Evolutionary conservation across 139 green algal genomes (phyloP).

Genomic region (Chlamydomonas eustigma): DNA sequence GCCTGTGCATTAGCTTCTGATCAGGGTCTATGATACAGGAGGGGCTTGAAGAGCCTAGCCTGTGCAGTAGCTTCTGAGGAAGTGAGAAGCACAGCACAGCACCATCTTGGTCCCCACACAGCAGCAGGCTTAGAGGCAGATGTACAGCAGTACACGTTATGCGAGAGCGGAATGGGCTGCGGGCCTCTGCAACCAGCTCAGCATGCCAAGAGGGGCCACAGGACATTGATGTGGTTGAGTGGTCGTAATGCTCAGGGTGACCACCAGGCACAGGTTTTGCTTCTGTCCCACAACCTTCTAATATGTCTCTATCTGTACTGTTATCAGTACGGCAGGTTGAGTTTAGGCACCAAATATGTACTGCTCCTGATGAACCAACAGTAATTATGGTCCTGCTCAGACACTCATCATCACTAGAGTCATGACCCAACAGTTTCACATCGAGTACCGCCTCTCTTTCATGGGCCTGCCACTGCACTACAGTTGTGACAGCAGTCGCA

Average conservation of each 20-base stretch:
- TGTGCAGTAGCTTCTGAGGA: not conserved
- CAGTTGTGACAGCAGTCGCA: not conserved
- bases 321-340: too few relatives aligned
- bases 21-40: too few relatives aligned
- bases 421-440: not conserved
- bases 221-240: too few relatives aligned
- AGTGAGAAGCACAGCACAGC: constrained; percentile 14
- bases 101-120: constrained; percentile 28
- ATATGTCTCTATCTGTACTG: too few relatives aligned
- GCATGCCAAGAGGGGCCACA: not conserved
- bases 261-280: not conserved
- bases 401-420: too few relatives aligned
- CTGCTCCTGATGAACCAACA: not conserved
- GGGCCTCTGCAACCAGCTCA: constrained; percentile 4
- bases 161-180: constrained; percentile 5
- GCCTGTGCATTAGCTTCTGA: too few relatives aligned
- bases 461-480: not conserved
- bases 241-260: too few relatives aligned
- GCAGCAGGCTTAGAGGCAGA: not conserved
- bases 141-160: constrained; percentile 15
- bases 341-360: constrained; percentile 19
- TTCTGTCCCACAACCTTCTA: too few relatives aligned
- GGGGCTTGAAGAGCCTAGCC: too few relatives aligned
- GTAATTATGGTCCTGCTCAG: too few relatives aligned
- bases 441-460: not conserved